Evolutionary conservation across 768 basidiomycete species (phyloP), one percentile per base, ranked within the genome.

Genomic region (Lactarius evosmus): DNA sequence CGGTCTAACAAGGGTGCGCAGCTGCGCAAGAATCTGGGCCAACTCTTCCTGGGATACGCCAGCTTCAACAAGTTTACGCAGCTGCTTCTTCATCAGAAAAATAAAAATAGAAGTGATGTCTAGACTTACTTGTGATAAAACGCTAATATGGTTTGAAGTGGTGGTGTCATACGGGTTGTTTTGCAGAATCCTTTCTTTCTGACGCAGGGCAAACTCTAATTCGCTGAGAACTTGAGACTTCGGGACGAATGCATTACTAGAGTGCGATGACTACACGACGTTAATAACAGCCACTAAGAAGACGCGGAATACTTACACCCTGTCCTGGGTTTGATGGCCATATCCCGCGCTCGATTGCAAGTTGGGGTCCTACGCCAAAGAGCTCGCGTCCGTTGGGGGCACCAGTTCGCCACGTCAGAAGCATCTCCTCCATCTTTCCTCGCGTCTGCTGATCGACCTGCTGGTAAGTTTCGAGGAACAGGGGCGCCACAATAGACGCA

Each of bases 381-480:
- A 99, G 79, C 72, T 95, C 91, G 58, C 84, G 84, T 38, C 91
- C 85, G 36, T 80, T 82, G 2, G 91, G 89, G 16, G 89, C 87
- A 17, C 93, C 94, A 27, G 86, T 89, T 44, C 95, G 83, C 97
- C 97, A 99, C 7, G 97, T 96, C 32, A 91, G 76, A 16, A 98
- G 83, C 87, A 99, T 94, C 75, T 99, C 97, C 73, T 96, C 93
- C 92, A 99, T 95, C 76, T 98, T 98, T 73, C 85, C 84, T 65
- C 90, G 87, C 29, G 93, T 96, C 46, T 75, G 76, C 56, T 85
- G 85, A 72, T 97, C 95, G 68, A 97, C 95, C 69, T 85, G 82
- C 52, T 84, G 81, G 76, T 98, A 98, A 32, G 95, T 88, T 67
- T 91, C 86, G 68, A 97, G 79, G 77, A 95, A 98, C 19, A 95